Percentiles rank a stretch among this genome's conserved stretches.
phyloP scores from a whole-genome alignment of 805 yeast species.

The Alloascoidea hylecoeti region DNA sequence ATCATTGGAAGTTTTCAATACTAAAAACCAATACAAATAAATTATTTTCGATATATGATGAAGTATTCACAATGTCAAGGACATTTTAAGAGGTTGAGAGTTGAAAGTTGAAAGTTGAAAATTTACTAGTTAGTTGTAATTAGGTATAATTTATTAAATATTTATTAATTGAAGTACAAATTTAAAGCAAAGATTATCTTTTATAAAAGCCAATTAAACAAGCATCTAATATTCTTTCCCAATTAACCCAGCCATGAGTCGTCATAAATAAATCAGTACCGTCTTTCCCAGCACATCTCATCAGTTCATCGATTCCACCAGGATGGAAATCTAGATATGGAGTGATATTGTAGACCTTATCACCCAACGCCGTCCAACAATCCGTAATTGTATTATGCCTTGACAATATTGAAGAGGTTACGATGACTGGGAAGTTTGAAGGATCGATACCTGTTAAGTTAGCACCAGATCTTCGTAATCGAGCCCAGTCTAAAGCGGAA shows the following conservation, averaged over 20 bases:
- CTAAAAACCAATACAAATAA: constrained; percentile 32
- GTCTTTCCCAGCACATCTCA: constrained; percentile 74
- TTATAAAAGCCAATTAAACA: not conserved
- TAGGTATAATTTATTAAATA: too few relatives aligned
- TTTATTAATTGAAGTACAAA: not conserved
- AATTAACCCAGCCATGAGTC: constrained; percentile 4
- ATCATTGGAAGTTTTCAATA: constrained; percentile 80
- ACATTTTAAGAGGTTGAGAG: constrained; percentile 1
- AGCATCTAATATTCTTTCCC: not conserved
- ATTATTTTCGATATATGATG: not conserved
- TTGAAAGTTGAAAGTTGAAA: not conserved
- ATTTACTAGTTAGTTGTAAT: too few relatives aligned
- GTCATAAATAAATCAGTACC: constrained; percentile 65
- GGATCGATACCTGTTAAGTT: not conserved
- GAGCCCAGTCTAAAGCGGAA: constrained; percentile 83
- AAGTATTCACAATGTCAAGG: not conserved
- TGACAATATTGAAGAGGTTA: constrained; percentile 41
- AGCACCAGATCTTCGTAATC: constrained; percentile 27
- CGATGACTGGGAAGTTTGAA: constrained; percentile 32
- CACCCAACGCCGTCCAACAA: constrained; percentile 75
- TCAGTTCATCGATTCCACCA: constrained; percentile 72
- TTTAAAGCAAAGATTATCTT: not conserved
- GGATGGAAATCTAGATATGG: constrained; percentile 82
- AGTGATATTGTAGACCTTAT: constrained; percentile 78
- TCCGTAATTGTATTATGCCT: constrained; percentile 49